Base-by-base conservation (phyloP, 306 rosid genomes). In the Rosa persica region DNA sequence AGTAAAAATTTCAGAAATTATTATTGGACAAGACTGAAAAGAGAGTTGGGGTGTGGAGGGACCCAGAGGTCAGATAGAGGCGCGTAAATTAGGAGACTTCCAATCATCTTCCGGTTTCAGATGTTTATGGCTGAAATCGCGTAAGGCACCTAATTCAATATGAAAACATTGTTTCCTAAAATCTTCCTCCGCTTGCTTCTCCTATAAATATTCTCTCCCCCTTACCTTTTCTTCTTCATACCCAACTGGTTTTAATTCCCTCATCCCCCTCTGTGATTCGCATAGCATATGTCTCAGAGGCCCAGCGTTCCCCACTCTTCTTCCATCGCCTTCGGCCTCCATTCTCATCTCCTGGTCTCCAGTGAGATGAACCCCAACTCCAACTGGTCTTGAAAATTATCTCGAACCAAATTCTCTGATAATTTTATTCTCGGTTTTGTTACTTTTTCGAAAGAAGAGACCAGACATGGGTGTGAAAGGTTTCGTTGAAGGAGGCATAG, bases 321-420 rank as follows among this genome's bases (percentile, higher is more conserved):
- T 38, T 89, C 93, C 73, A 83, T 89, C 43, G 93, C 96, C 54
- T 84, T 86, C 39, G 85, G 90, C 80, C 93, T 86, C 67, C 97
- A 93, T 78, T 93, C 97, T 52, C 97, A 93, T 90, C 90, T 92
- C 83, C 86, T 90, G 88, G 89, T 90, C 49, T 90, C 97, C 86
- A 90, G 96, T 86, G 97, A 93, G 78, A 90, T 90, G 92, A 76
- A 12, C 93, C 80, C 93, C 0, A 90, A 16, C 44, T 88, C 96
- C 76, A 90, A 87, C 42, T 90, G 91, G 88, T 81, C 88, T 30
- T 61, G 64, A 57, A 57, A 0, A 8, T 55, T 0, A 6, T 6
- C 9, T 20, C 11, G 6, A 58, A 22, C 36, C 36, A 9, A 11
- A 23, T 11, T 12, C 36, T 58, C 66, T 25, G 4, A 55, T 55